Evolutionary conservation across 495 filamentous ascomycete species (phyloP).

Genomic region (Penicillium crystallinum): DNA sequence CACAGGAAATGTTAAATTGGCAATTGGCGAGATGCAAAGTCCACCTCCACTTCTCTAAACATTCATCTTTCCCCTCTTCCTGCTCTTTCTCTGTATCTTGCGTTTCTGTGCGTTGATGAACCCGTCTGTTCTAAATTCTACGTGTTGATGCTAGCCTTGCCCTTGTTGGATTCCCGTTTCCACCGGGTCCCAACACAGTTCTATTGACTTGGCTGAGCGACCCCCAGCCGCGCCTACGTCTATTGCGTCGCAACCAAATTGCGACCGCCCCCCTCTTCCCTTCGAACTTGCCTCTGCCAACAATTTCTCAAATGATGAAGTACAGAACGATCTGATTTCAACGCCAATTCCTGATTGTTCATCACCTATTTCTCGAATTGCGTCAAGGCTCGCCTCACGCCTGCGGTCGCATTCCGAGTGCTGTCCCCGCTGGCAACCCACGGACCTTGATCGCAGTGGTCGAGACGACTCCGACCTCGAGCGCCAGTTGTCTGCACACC

Average conservation of each 20-base stretch:
- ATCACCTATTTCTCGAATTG: constrained; percentile 17
- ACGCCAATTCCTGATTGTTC: constrained; percentile 18
- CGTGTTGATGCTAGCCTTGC: neutral
- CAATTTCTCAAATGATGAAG: constrained; percentile 29
- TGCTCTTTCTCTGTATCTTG: neutral
- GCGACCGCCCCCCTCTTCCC: constrained; percentile 15
- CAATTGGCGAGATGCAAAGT: neutral
- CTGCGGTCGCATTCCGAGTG: constrained; percentile 27
- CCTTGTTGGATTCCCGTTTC: neutral
- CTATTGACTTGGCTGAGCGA: constrained; percentile 2
- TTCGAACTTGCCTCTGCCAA: constrained; percentile 8
- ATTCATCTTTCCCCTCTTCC: constrained; percentile 3
- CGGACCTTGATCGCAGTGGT: constrained; percentile 32
- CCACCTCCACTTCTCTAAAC: neutral
- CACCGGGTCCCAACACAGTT: neutral
- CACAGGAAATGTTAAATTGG: neutral
- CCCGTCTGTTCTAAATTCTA: neutral
- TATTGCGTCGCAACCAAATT: constrained; percentile 15
- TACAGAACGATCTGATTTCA: constrained; percentile 17
- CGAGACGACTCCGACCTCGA: constrained; percentile 21
- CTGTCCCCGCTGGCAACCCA: constrained; percentile 28
- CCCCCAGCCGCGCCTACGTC: constrained; percentile 8
- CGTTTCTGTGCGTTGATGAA: neutral
- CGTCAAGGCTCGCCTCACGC: constrained; percentile 12
- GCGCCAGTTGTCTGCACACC: neutral